Base-by-base conservation (phyloP, 2,329 filamentous ascomycete genomes). In the Botryotinia convoluta region DNA sequence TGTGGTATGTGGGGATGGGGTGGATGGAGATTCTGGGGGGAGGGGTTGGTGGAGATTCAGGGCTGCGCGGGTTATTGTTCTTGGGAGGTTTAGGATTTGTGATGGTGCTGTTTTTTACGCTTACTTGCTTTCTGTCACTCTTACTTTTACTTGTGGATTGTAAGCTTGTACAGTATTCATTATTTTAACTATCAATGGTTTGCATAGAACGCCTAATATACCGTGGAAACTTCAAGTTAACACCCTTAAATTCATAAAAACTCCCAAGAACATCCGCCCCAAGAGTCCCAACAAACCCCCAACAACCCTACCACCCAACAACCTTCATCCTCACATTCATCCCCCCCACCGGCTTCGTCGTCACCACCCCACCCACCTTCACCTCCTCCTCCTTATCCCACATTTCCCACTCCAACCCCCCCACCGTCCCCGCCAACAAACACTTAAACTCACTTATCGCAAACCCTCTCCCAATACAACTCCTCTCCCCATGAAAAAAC, bases 401-500 rank as follows among this genome's bases (percentile, higher is more conserved):
- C 74, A 83, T 77, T 32, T 70, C 71, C 71, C 71, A 73, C 71
- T 70, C 65, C 65, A 73, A 63, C 0, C 54, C 64, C 1, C 64
- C 63, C 1, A 54, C 64, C 35, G 42, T 57, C 10, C 57, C 63
- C 7, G 54, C 65, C 44, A 73, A 70, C 54, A 73, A 54, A 70
- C 65, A 73, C 29, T 39, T 69, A 51, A 97, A 92, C 84, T 98
- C 95, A 1, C 90, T 89, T 80, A 89, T 91, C 0, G 95, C 92
- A 82, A 97, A 97, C 4, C 86, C 86, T 82, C 90, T 87, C 0
- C 94, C 94, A 78, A 97, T 97, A 80, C 94, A 97, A 79, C 91
- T 93, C 68, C 94, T 85, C 8, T 94, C 93, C 0, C 94, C 95
- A 80, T 97, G 93, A 73, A 97, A 81, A 83, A 97, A 97, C 0